These are phyloP conservation scores for Boeremia lycopersici DNA, from an alignment of 2,329 filamentous ascomycete species.

Conservation along the genomic window DNA sequence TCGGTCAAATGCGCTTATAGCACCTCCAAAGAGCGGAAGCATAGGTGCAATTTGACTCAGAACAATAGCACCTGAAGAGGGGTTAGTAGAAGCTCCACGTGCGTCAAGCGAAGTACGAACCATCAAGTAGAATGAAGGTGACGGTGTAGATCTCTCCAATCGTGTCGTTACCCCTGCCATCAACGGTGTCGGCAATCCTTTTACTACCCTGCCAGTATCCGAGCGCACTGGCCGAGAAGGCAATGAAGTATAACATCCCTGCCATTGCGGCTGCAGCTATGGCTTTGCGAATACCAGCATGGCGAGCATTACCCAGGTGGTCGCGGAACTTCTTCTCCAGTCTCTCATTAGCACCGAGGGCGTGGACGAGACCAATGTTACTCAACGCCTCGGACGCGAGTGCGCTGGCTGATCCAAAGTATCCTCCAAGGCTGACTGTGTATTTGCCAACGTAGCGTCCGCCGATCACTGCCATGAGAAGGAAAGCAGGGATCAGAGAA, in stretches of 20 bases:
- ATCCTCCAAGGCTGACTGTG: constrained; percentile 56
- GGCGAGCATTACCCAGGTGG: constrained; percentile 57
- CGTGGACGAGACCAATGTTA: constrained; percentile 67
- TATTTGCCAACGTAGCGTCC: constrained; percentile 62
- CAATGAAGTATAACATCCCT: constrained; percentile 69
- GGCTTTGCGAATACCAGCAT: constrained; percentile 64
- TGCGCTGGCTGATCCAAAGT: constrained; percentile 63
- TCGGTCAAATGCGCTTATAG: constrained; percentile 62
- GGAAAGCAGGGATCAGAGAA: constrained; percentile 66
- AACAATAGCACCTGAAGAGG: constrained; percentile 50
- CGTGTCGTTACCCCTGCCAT: constrained; percentile 39
- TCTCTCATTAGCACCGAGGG: constrained; percentile 64
- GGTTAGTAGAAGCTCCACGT: not conserved
- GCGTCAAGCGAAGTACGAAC: constrained; percentile 24
- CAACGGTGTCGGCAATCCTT: constrained; percentile 56
- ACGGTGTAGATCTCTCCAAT: constrained; percentile 61
- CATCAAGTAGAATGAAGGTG: constrained; percentile 62
- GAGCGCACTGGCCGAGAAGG: constrained; percentile 69
- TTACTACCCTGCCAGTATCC: constrained; percentile 71
- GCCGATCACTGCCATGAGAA: constrained; percentile 64
- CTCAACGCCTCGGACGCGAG: constrained; percentile 68
- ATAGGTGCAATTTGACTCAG: constrained; percentile 55
- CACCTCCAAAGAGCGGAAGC: constrained; percentile 57
- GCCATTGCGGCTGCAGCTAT: constrained; percentile 63
- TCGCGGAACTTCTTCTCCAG: constrained; percentile 65